Evolutionary conservation across 495 filamentous ascomycete species (phyloP).

Genomic region (Aspergillus carlsbadensis): DNA sequence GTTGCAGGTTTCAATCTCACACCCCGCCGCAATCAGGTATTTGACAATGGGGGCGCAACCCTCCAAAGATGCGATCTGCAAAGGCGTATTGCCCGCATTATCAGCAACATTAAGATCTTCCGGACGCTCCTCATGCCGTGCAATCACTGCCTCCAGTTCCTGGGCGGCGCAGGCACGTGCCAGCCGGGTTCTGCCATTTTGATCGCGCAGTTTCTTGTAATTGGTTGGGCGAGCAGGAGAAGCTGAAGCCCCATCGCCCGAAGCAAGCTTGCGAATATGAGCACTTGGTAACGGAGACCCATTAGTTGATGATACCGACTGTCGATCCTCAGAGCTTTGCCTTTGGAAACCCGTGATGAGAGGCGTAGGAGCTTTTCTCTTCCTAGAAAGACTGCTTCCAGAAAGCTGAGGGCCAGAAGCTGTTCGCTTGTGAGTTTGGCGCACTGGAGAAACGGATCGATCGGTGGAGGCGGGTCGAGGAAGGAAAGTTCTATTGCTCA

Average conservation of each 20-base stretch:
- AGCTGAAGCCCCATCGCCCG: constrained; percentile 51
- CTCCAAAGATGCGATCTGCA: constrained; percentile 86
- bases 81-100: constrained; percentile 88
- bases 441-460: constrained; percentile 63
- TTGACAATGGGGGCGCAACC: constrained; percentile 75
- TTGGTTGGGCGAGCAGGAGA: constrained; percentile 66
- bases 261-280: constrained; percentile 64
- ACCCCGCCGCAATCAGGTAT: constrained; percentile 72
- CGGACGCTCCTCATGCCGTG: constrained; percentile 69
- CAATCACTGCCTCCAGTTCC: constrained; percentile 67
- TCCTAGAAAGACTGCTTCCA: constrained; percentile 23
- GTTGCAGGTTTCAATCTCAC: constrained; percentile 77
- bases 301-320: constrained; percentile 70
- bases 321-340: constrained; percentile 61
- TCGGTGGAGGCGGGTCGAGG: constrained; percentile 42
- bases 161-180: constrained; percentile 81
- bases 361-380: constrained; percentile 50
- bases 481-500: constrained; percentile 23
- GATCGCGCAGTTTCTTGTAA: constrained; percentile 80
- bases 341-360: constrained; percentile 46
- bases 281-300: constrained; percentile 68
- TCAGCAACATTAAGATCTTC: constrained; percentile 87
- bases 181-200: constrained; percentile 79
- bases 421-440: constrained; percentile 58
- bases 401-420: constrained; percentile 58